Conservation (phyloP, 2,329 filamentous ascomycete genomes). For the Aspergillus sp. region DNA sequence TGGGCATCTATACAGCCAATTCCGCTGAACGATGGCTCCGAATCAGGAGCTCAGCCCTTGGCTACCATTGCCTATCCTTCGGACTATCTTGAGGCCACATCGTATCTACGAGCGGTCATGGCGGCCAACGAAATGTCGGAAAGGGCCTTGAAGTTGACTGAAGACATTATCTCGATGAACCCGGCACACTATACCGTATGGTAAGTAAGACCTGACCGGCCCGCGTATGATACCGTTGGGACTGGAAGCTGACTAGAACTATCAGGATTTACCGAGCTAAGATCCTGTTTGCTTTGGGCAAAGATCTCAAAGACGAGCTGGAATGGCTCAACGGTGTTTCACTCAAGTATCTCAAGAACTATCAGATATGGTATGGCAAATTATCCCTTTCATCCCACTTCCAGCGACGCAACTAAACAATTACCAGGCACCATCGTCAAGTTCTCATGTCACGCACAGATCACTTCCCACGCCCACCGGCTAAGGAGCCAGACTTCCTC, state of each 20-base stretch:
- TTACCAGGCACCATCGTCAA: conserved; percentile 59
- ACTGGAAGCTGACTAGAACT: conserved; percentile 13
- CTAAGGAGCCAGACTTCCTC: conserved; percentile 74
- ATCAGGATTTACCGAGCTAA: conserved; percentile 79
- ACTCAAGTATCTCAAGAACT: conserved; percentile 88
- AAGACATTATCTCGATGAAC: conserved; percentile 88
- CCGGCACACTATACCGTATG: conserved; percentile 98
- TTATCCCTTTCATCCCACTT: neutral
- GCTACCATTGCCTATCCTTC: conserved; percentile 91
- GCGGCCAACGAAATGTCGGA: conserved; percentile 78
- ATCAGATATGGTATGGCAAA: conserved; percentile 78
- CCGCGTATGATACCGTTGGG: neutral
- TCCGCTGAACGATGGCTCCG: conserved; percentile 75
- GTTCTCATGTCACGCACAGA: conserved; percentile 51
- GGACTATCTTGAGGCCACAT: conserved; percentile 88
- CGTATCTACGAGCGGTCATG: conserved; percentile 94
- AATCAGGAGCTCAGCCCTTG: conserved; percentile 60
- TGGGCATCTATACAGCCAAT: conserved; percentile 88
- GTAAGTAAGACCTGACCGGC: conserved; percentile 46
- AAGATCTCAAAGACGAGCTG: conserved; percentile 71
- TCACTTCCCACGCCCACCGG: conserved; percentile 57
- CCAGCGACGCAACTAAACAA: neutral
- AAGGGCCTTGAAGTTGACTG: conserved; percentile 77
- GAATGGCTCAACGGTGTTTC: conserved; percentile 84
- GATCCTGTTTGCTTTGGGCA: conserved; percentile 67